Conservation (phyloP, 129 eudicot genomes). For the Flaveria linearis region DNA sequence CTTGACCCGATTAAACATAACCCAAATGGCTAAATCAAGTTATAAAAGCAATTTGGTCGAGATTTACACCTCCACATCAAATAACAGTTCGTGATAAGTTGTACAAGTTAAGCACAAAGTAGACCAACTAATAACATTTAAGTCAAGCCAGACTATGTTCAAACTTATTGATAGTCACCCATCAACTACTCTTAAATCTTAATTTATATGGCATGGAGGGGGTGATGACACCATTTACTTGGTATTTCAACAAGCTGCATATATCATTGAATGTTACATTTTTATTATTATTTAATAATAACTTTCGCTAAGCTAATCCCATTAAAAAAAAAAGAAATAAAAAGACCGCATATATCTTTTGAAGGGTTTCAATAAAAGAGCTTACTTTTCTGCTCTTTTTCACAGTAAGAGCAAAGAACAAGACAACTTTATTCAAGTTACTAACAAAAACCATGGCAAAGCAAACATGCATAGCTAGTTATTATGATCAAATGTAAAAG, state of each 20-base stretch:
- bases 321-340: no score
- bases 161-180: neutral
- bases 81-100: no score
- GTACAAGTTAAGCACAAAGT: no score
- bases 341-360: neutral
- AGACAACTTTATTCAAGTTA: neutral
- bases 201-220: no score
- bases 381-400: neutral
- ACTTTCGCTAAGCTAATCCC: no score
- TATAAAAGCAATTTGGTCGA: no score
- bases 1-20: neutral
- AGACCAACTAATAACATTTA: no score
- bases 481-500: neutral
- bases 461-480: neutral
- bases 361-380: neutral
- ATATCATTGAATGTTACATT: no score
- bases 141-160: neutral
- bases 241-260: neutral
- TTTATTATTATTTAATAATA: no score
- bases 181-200: no score
- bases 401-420: neutral
- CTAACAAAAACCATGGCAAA: neutral
- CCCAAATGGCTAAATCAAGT: neutral
- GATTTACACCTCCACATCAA: no score
- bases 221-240: neutral